These are phyloP conservation scores for Exsudoporus floridanus DNA, from an alignment of 1,284 basidiomycete species.

Conservation along the genomic window DNA sequence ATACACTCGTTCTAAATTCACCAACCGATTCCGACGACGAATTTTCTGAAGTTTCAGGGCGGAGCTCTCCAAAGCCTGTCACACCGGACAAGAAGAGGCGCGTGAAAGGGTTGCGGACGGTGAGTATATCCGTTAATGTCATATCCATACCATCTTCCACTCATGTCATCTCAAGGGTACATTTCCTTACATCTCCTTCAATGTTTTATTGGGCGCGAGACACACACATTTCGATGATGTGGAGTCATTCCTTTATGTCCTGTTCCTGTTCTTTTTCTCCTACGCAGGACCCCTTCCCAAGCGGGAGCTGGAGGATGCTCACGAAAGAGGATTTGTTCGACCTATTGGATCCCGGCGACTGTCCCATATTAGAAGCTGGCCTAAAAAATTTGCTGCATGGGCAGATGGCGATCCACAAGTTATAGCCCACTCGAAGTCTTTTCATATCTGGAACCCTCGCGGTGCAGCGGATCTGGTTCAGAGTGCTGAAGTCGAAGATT, in stretches of 20 bases:
- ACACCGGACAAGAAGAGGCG: background rate
- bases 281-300: conserved; percentile 5
- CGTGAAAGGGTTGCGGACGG: background rate
- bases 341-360: background rate
- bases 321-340: background rate
- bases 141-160: no score
- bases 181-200: conserved; percentile 1
- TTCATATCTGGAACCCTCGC: no score
- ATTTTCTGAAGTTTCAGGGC: no score
- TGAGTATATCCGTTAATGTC: background rate
- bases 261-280: conserved; percentile 12
- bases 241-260: conserved; percentile 17
- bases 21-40: no score
- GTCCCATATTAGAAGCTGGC: conserved; percentile 4
- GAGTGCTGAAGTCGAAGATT: no score
- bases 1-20: no score
- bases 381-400: conserved; percentile 4
- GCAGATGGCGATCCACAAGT: background rate
- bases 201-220: background rate
- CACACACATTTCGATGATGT: conserved; percentile 15
- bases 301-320: background rate
- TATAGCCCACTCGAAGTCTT: no score
- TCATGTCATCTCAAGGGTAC: conserved; percentile 2
- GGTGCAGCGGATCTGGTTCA: no score
- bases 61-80: no score